phyloP scores from a whole-genome alignment of 441 rosid genomes.

The Daphne laureola region DNA sequence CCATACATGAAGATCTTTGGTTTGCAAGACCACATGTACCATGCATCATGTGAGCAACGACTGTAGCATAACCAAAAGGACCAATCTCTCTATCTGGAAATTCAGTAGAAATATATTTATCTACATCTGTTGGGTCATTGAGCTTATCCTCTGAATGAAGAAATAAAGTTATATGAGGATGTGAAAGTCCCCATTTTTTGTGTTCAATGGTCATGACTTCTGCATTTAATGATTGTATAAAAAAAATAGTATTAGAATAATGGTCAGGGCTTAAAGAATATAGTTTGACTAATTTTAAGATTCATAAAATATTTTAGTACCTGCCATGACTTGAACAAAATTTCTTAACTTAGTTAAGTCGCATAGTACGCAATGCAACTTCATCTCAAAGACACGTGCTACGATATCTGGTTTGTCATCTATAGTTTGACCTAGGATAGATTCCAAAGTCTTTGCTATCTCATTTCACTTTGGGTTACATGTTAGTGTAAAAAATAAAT shows the following conservation, averaged over 20 bases:
- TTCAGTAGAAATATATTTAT: background rate
- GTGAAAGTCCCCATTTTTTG: slow-evolving; percentile 7
- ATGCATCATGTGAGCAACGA: background rate
- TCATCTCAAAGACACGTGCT: slow-evolving; percentile 4
- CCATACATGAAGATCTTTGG: background rate
- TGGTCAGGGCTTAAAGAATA: too few species aligned
- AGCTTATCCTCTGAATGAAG: background rate
- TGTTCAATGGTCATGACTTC: background rate
- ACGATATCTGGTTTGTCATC: too few species aligned
- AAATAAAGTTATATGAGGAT: slow-evolving; percentile 12
- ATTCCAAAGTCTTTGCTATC: background rate
- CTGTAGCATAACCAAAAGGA: background rate
- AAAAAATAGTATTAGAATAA: too few species aligned
- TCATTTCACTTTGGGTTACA: background rate
- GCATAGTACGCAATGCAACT: background rate
- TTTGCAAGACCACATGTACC: background rate
- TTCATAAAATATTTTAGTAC: background rate
- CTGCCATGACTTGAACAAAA: background rate
- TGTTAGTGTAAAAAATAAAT: background rate
- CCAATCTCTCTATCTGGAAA: background rate
- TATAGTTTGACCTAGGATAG: background rate
- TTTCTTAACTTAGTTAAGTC: background rate
- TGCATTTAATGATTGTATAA: background rate
- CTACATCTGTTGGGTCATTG: background rate
- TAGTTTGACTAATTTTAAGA: too few species aligned